These are phyloP conservation scores for Trichoderma asperellum DNA, from an alignment of 2,329 filamentous ascomycete species.

Conservation along the genomic window DNA sequence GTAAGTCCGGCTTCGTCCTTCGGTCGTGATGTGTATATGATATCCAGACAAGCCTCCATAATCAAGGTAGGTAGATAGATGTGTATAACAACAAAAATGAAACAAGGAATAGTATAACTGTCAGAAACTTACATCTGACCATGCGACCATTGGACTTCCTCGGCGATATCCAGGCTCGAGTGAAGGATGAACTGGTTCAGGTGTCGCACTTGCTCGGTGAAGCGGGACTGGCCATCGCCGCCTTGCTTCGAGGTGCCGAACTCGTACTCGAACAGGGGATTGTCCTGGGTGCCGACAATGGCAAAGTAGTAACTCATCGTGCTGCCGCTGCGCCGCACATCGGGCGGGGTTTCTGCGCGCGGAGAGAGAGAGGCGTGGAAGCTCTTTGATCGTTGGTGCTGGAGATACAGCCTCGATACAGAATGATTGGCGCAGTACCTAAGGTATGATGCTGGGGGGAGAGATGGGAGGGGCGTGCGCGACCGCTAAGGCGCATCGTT, in stretches of 20 bases:
- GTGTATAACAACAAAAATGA: background rate
- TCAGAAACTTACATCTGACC: conserved; percentile 70
- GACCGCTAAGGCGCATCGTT: conserved; percentile 27
- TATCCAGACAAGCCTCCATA: background rate
- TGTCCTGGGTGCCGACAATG: conserved; percentile 93
- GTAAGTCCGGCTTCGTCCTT: background rate
- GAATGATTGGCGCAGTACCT: background rate
- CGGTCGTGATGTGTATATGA: background rate
- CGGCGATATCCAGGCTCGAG: conserved; percentile 89
- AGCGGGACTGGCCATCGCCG: conserved; percentile 88
- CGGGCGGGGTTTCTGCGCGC: background rate
- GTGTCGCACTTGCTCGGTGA: conserved; percentile 84
- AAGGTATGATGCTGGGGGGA: background rate
- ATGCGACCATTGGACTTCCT: conserved; percentile 92
- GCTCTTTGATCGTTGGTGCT: background rate
- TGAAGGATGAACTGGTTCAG: conserved; percentile 98
- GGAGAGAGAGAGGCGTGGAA: background rate
- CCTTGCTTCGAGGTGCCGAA: conserved; percentile 96
- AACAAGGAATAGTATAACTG: background rate
- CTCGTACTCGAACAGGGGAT: conserved; percentile 93
- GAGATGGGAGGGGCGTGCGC: conserved; percentile 11
- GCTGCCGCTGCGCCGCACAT: conserved; percentile 29
- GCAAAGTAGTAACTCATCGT: conserved; percentile 98
- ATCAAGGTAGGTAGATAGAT: background rate
- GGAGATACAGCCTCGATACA: background rate